Percentiles rank a stretch among this genome's conserved stretches.
Evolutionary conservation across 2,329 filamentous ascomycete species (phyloP).

Genomic region (Pseudopithomyces maydicus): DNA sequence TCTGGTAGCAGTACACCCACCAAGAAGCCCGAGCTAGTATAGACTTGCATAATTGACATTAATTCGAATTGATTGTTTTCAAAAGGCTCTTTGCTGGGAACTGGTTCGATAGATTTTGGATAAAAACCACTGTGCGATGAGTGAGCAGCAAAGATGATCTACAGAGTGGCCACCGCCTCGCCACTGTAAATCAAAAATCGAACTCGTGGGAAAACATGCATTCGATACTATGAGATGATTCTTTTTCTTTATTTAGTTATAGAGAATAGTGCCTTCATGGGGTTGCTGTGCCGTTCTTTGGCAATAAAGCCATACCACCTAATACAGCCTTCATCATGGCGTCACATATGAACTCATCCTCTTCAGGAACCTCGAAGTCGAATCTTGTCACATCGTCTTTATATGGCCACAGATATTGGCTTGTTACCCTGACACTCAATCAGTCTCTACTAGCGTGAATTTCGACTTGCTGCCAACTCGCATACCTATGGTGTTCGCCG

Average conservation of each 20-base stretch:
- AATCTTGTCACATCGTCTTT: conserved; percentile 60
- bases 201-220: too few relatives aligned
- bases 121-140: too few relatives aligned
- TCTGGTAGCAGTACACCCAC: not conserved
- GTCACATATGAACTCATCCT: conserved; percentile 38
- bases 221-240: too few relatives aligned
- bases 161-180: too few relatives aligned
- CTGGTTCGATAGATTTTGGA: too few relatives aligned
- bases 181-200: too few relatives aligned
- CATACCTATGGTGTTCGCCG: conserved; percentile 56
- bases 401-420: conserved; percentile 57
- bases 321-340: not conserved
- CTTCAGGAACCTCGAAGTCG: conserved; percentile 58
- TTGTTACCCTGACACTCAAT: conserved; percentile 52
- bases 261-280: too few relatives aligned
- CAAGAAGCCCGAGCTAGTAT: not conserved
- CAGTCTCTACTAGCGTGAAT: not conserved
- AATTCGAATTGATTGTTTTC: too few relatives aligned
- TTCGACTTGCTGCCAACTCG: not conserved
- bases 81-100: too few relatives aligned
- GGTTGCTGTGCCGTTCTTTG: too few relatives aligned
- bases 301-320: not conserved
- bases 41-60: not conserved
- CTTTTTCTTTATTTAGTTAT: too few relatives aligned
- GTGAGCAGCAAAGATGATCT: too few relatives aligned